Base-by-base conservation (phyloP, 768 basidiomycete species). In the Mycena vitilis region DNA sequence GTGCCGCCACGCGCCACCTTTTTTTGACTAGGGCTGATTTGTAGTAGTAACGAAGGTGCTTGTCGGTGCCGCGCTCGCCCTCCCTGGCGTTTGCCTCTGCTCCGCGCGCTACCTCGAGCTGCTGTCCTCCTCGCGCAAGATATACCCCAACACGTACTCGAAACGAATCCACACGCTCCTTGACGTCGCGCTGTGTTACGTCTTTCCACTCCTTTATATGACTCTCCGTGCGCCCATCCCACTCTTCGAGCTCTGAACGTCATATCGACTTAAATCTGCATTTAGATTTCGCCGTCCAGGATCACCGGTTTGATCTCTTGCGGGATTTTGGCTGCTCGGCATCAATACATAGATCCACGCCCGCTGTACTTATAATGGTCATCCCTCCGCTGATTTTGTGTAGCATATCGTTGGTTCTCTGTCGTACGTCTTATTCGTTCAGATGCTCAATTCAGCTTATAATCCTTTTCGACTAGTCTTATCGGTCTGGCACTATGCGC, bases 101-200 rank as follows among this genome's bases (percentile, higher is more conserved):
- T 47, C 57, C 20, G 67, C 67, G 20, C 67, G 61, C n/a, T 44
- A 51, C 15, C 49, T 63, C 6, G 66, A 63, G 44, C 67, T 68
- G 5, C 67, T 68, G 34, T 44, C 67, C 13, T 68, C 67, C 9
- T 0, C 4, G n/a, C 67, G 67, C 56, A 68, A 68, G 62, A 42
- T 63, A 44, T 63, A 68, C 54, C 66, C 67, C n/a, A 59, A 68
- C 61, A 63, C 61, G 22, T 68, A 68, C 52, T 68, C 67, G 62
- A 51, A 59, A 56, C 66, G 66, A 25, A 13, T 68, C 25, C 66
- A 68, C 61, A 38, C 40, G 57, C 67, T 68, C 57, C 1, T 53
- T 12, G 67, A 68, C 51, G 61, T 60, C 49, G 67, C 56, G 2
- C 57, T 68, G 1, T 68, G 67, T 38, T 68, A 52, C 52, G 67